Evolutionary conservation across 1,284 basidiomycete genomes (phyloP).

Genomic region (Acaromyces ingoldii): DNA sequence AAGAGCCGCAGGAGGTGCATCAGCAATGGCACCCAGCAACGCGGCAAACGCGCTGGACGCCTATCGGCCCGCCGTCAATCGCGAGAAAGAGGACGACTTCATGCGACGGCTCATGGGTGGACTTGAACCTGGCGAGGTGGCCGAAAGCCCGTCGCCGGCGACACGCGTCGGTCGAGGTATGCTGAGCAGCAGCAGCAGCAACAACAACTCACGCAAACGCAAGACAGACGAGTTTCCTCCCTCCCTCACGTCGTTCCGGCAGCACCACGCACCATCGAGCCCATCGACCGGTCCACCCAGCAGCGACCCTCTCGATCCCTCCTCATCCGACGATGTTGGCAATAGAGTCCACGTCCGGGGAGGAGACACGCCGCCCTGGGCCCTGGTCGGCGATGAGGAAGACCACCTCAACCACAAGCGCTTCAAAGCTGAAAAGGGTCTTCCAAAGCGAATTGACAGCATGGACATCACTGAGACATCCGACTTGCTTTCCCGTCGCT

Average conservation of each 20-base stretch:
- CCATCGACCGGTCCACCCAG: slow-evolving; percentile 5
- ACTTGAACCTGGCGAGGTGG: slow-evolving; percentile 24
- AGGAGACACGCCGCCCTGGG: slow-evolving; percentile 43
- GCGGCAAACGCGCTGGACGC: slow-evolving; percentile 13
- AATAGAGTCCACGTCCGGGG: slow-evolving; percentile 43
- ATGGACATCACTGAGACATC: slow-evolving; percentile 12
- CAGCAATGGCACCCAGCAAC: neutral
- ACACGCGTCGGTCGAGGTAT: no score
- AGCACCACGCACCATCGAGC: slow-evolving; percentile 15
- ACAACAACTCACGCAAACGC: slow-evolving; percentile 20
- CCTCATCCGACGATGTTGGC: slow-evolving; percentile 12
- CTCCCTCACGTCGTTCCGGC: slow-evolving; percentile 16
- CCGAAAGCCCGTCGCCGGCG: neutral
- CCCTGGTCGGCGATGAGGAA: slow-evolving; percentile 11
- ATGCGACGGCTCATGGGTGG: slow-evolving; percentile 45
- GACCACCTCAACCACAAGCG: neutral
- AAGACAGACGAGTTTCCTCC: slow-evolving; percentile 20
- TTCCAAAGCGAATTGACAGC: slow-evolving; percentile 24
- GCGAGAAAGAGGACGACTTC: slow-evolving; percentile 48
- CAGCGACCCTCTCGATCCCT: slow-evolving; percentile 18
- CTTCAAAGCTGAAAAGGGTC: neutral
- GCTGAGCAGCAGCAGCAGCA: neutral
- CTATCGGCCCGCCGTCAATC: slow-evolving; percentile 29
- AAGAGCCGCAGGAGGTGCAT: neutral
- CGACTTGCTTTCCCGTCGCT: no score